Evolutionary conservation across 2,329 filamentous ascomycete genomes (phyloP), one percentile per base, ranked within the genome.

Genomic region (Aspergillus sp.): DNA sequence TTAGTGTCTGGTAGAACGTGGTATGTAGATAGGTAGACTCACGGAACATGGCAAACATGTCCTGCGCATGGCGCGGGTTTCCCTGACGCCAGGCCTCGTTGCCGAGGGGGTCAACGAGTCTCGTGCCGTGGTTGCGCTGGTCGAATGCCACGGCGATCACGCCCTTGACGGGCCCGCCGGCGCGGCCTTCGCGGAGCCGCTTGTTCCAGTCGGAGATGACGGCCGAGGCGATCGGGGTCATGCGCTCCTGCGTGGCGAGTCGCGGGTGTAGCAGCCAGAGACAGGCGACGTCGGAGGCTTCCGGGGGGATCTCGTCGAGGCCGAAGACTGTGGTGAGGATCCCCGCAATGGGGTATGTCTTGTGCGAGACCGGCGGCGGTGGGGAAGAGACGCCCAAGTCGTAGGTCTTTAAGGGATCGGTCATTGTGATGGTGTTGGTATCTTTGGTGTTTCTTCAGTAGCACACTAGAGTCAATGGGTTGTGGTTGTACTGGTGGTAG

Each of bases 241-340:
- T 97, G 57, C 82, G 82, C 50, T 84, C 83, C 66, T 88, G 86
- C 0, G 78, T 83, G 49, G 86, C 81, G 0, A 88, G 79, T 20
- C 94, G 84, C 2, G 89, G 89, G 67, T 97, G 91, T 16, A 97
- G 82, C 11, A 97, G 85, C 90, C 92, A 97, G n/a, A 97, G 82
- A 63, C 88, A 89, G 20, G 91, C 86, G 32, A 96, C 76, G 29
- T 78, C 74, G 4, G 69, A 71, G 3, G 80, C 75, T 13, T 79
- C 72, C 13, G 67, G n/a, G 1, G 84, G 76, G 0, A 96, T 79
- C 66, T 96, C 89, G 25, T 85, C 75, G 2, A 96, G 82, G 16
- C 93, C 92, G 71, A 92, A 92, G 53, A 96, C 80, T 54, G 89
- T 88, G 46, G 88, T 84, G 9, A 88, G 78, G 49, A 97, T 84